Evolutionary conservation across 768 basidiomycete species (phyloP).

Genomic region (Russula dissimulans): DNA sequence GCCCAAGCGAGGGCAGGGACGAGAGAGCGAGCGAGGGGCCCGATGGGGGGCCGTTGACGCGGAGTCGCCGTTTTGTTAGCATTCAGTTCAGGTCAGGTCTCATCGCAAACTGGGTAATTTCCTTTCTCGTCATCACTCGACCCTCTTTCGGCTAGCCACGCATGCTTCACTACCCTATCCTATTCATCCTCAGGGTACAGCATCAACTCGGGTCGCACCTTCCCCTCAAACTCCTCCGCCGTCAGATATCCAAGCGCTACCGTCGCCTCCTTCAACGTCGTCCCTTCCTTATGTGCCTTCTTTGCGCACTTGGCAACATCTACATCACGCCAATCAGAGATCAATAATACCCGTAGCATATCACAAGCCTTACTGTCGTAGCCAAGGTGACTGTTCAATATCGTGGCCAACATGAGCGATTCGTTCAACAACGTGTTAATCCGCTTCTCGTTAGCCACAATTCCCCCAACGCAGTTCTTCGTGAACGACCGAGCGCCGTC

Average conservation of each 20-base stretch:
- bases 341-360: not conserved
- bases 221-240: constrained; percentile 86
- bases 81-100: constrained; percentile 11
- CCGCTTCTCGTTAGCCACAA: constrained; percentile 91
- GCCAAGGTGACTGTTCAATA: constrained; percentile 90
- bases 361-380: constrained; percentile 75
- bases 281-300: constrained; percentile 99
- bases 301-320: constrained; percentile 98
- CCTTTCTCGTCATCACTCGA: constrained; percentile 12
- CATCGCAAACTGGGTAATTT: constrained; percentile 14
- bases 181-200: constrained; percentile 54
- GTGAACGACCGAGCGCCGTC: constrained; percentile 96
- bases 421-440: constrained; percentile 86
- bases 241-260: constrained; percentile 80
- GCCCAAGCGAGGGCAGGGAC: not conserved
- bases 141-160: constrained; percentile 1
- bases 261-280: constrained; percentile 91
- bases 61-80: constrained; percentile 16
- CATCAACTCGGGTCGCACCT: constrained; percentile 91
- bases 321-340: constrained; percentile 28
- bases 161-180: constrained; percentile 1
- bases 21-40: constrained; percentile 5
- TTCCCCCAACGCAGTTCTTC: constrained; percentile 93
- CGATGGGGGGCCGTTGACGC: constrained; percentile 12
- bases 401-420: constrained; percentile 96